Conservation (phyloP, 2,329 filamentous ascomycete species). For the Calonectria hongkongensis region DNA sequence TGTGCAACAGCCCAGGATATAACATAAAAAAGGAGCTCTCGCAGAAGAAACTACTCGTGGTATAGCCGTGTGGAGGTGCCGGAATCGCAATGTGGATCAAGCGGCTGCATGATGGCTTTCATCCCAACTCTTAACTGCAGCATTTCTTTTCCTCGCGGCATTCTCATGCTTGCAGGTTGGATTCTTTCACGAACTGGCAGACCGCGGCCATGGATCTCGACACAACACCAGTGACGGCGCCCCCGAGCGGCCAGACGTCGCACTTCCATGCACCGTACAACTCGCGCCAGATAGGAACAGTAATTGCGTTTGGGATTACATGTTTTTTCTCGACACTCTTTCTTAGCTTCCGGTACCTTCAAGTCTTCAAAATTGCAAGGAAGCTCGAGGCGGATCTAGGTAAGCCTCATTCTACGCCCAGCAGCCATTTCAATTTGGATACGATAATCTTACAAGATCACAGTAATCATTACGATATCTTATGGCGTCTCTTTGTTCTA, state of each 20-base stretch:
- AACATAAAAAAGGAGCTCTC: too few relatives aligned
- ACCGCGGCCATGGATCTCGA: neutral
- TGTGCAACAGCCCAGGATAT: too few relatives aligned
- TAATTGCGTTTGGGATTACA: constrained; percentile 9
- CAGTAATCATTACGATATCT: constrained; percentile 9
- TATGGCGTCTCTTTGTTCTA: constrained; percentile 1
- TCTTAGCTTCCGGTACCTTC: constrained; percentile 6
- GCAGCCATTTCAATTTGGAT: neutral
- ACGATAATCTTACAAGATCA: neutral
- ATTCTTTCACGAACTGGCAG: neutral
- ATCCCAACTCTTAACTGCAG: neutral
- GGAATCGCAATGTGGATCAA: neutral
- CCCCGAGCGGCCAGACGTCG: constrained; percentile 16
- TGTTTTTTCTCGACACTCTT: neutral
- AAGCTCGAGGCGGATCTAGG: constrained; percentile 10
- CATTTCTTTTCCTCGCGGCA: neutral
- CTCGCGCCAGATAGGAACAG: constrained; percentile 5
- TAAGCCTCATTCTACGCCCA: neutral
- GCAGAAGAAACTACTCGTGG: too few relatives aligned
- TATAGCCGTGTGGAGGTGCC: too few relatives aligned
- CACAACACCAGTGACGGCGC: neutral
- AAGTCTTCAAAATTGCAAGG: neutral
- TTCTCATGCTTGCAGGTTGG: neutral
- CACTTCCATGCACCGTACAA: constrained; percentile 16
- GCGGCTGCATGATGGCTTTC: neutral